These are phyloP conservation scores for Phytopythium mirpurense DNA, from an alignment of 352 stramenopile species.

Conservation along the genomic window DNA sequence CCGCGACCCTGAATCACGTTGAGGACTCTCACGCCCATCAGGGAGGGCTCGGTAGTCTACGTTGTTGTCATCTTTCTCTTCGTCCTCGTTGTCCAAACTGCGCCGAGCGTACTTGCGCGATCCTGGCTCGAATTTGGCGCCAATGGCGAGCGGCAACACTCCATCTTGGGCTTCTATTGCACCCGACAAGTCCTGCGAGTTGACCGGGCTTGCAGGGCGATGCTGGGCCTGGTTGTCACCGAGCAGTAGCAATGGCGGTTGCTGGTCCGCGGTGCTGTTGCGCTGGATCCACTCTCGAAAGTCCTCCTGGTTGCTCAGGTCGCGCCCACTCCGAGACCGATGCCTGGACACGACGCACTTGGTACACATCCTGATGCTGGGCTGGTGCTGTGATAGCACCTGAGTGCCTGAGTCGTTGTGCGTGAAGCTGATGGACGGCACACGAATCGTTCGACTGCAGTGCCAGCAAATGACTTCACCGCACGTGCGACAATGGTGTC, in stretches of 20 bases:
- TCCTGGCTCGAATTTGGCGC: constrained; percentile 9
- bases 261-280: constrained; percentile 33
- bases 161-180: constrained; percentile 22
- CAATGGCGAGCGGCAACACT: constrained; percentile 6
- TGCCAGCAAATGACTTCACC: constrained; percentile 87
- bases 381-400: constrained; percentile 70
- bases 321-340: constrained; percentile 59
- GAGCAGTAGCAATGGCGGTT: constrained; percentile 16
- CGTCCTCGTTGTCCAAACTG: constrained; percentile 65
- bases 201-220: constrained; percentile 42
- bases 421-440: constrained; percentile 81
- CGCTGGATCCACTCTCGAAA: constrained; percentile 79
- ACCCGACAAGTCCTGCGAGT: constrained; percentile 63
- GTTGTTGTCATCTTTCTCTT: constrained; percentile 38
- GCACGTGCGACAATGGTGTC: constrained; percentile 86
- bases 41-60: background rate
- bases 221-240: constrained; percentile 29
- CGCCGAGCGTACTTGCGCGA: constrained; percentile 48
- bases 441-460: constrained; percentile 80
- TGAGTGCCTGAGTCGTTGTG: constrained; percentile 79
- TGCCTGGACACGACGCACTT: constrained; percentile 80
- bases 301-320: constrained; percentile 75
- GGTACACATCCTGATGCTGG: constrained; percentile 80
- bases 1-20: constrained; percentile 1
- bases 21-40: background rate